Evolutionary conservation across 2,329 filamentous ascomycete genomes (phyloP).

Genomic region (Colletotrichum musicola): DNA sequence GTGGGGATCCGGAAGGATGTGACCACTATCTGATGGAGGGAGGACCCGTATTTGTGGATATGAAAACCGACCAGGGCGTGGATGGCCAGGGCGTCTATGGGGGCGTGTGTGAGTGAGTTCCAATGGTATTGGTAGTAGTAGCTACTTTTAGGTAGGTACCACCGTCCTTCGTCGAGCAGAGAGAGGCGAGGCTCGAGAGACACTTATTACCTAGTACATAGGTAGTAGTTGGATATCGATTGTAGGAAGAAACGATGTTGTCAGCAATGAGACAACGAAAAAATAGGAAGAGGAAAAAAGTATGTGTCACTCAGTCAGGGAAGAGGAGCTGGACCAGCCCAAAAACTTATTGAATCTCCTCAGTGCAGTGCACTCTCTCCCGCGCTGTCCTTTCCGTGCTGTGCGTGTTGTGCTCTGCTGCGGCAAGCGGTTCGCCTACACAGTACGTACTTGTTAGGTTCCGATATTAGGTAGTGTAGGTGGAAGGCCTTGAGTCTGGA

Average conservation of each 20-base stretch:
- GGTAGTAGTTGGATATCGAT: slow-evolving; percentile 5
- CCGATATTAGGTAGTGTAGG: background rate
- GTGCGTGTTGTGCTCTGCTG: background rate
- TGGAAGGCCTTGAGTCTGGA: slow-evolving; percentile 21
- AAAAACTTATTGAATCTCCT: slow-evolving; percentile 29
- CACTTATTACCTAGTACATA: background rate
- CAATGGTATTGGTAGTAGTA: no score
- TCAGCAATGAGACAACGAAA: no score
- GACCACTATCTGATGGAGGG: slow-evolving; percentile 40
- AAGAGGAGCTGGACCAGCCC: slow-evolving; percentile 22
- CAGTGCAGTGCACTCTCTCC: background rate
- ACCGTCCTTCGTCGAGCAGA: no score
- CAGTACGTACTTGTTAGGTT: no score
- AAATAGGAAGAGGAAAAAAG: no score
- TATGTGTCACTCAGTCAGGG: no score
- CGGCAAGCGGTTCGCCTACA: background rate
- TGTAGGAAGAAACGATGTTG: slow-evolving; percentile 4
- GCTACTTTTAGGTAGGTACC: no score
- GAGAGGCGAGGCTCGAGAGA: no score
- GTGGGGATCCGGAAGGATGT: slow-evolving; percentile 38
- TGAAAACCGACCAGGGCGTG: slow-evolving; percentile 31
- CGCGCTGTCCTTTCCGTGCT: slow-evolving; percentile 12
- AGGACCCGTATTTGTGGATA: slow-evolving; percentile 39
- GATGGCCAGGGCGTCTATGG: background rate
- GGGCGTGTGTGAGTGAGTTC: background rate